Percentiles rank a stretch among this genome's conserved stretches.
phyloP scores from a whole-genome alignment of 2,329 filamentous ascomycete species.

The Zasmidium cellare region DNA sequence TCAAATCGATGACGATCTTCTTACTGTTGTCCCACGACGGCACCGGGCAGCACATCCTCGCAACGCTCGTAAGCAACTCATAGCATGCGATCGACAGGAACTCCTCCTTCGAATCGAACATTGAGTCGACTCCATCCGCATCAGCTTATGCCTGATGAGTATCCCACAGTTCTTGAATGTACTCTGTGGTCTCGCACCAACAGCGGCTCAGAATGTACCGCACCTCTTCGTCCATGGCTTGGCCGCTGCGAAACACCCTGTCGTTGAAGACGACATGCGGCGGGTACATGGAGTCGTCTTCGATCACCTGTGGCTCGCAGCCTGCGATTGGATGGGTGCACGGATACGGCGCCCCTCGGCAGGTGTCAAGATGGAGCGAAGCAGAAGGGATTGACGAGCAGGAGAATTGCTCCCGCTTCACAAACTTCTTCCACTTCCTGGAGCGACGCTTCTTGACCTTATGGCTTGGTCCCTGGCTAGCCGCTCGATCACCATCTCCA shows the following conservation, averaged over 20 bases:
- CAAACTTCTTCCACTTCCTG: neutral
- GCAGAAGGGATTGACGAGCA: neutral
- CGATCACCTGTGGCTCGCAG: neutral
- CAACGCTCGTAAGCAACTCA: too few relatives aligned
- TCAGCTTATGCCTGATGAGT: neutral
- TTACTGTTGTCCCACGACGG: too few relatives aligned
- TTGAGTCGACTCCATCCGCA: neutral
- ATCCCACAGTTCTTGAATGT: neutral
- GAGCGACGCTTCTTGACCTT: too few relatives aligned
- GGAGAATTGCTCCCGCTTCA: neutral
- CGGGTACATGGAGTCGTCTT: neutral
- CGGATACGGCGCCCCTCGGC: neutral
- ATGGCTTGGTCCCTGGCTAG: neutral
- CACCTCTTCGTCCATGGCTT: neutral
- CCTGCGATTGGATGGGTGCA: neutral
- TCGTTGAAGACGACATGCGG: neutral
- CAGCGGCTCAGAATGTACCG: constrained; percentile 5
- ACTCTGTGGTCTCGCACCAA: neutral
- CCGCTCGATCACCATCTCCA: too few relatives aligned
- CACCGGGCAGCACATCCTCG: too few relatives aligned
- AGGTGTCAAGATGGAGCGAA: neutral
- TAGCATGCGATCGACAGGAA: neutral
- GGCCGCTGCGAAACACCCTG: neutral
- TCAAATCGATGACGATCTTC: too few relatives aligned
- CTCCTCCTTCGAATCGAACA: neutral